Evolutionary conservation across 1,139 yeast genomes (phyloP).

Genomic region (Taphrina flavorubra): DNA sequence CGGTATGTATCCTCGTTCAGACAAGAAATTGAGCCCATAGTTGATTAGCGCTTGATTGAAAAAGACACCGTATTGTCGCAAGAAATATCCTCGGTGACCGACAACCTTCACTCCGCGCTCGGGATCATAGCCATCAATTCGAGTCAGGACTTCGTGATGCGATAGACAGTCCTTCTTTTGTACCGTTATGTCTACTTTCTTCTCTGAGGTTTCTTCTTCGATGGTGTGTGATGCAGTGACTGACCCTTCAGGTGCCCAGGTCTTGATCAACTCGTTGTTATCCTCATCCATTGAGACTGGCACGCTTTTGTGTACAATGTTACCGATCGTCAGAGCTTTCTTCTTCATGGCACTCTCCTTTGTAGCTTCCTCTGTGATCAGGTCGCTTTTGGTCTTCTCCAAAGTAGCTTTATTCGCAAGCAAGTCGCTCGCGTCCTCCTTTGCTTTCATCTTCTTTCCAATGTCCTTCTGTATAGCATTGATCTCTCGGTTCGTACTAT

Average conservation of each 20-base stretch:
- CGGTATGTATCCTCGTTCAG: conserved; percentile 80
- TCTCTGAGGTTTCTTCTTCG: conserved; percentile 20
- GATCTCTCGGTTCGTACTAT: conserved; percentile 82
- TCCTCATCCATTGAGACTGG: conserved; percentile 81
- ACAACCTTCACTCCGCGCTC: conserved; percentile 98
- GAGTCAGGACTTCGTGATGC: conserved; percentile 91
- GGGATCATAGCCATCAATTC: conserved; percentile 97
- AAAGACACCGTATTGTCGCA: conserved; percentile 93
- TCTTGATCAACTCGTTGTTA: conserved; percentile 82
- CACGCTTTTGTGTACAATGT: conserved; percentile 89
- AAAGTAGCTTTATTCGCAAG: conserved; percentile 79
- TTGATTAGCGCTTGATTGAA: conserved; percentile 97
- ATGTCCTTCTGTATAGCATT: conserved; percentile 90
- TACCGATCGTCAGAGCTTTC: conserved; percentile 90
- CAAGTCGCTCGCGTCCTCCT: conserved; percentile 89
- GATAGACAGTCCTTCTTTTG: conserved; percentile 77
- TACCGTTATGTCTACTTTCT: conserved; percentile 51
- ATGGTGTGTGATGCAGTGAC: conserved; percentile 3
- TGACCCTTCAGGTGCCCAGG: conserved; percentile 76
- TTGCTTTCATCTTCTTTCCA: conserved; percentile 88
- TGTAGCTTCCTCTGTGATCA: conserved; percentile 71
- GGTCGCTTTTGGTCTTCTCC: conserved; percentile 69
- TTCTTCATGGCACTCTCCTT: conserved; percentile 75
- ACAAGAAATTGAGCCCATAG: conserved; percentile 86
- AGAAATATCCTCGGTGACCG: conserved; percentile 98